A percentile compares a stretch with the other conserved stretches of the same genome.
Conservation (phyloP, 257 asterid genomes). For the Penstemon barbatus region DNA sequence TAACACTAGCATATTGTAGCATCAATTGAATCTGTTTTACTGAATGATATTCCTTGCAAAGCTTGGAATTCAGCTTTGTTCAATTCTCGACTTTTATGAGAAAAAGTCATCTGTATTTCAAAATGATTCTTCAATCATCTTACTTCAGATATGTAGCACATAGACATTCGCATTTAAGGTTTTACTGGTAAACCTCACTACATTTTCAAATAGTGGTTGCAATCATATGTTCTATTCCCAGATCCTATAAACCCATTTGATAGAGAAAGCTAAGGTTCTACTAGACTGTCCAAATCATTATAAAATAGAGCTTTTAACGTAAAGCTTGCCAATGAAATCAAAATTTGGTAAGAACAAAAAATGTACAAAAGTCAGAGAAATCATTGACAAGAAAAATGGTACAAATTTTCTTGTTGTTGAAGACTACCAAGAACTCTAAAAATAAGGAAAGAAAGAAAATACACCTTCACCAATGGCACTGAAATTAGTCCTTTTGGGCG, state of each 20-base stretch:
- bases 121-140: background rate
- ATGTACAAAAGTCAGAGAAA: background rate
- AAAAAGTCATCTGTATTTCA: background rate
- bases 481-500: slow-evolving; percentile 66
- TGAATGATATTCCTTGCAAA: too few relatives aligned
- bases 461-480: slow-evolving; percentile 77
- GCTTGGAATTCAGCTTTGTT: background rate
- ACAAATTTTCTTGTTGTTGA: background rate
- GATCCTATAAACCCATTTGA: background rate
- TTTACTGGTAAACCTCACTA: background rate
- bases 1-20: too few relatives aligned
- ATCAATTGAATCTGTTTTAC: too few relatives aligned
- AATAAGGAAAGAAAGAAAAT: slow-evolving; percentile 20
- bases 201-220: background rate
- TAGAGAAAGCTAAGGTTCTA: background rate
- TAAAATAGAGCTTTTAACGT: background rate
- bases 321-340: slow-evolving; percentile 19
- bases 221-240: background rate
- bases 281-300: background rate
- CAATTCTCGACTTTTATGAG: background rate
- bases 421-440: background rate
- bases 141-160: background rate
- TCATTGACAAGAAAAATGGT: background rate
- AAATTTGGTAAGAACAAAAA: slow-evolving; percentile 6
- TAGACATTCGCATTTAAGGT: background rate